A percentile compares a stretch with the other conserved stretches of the same genome.
Evolutionary conservation across 129 eudicot genomes (phyloP).

Genomic region (Chrysanthemum seticuspe): DNA sequence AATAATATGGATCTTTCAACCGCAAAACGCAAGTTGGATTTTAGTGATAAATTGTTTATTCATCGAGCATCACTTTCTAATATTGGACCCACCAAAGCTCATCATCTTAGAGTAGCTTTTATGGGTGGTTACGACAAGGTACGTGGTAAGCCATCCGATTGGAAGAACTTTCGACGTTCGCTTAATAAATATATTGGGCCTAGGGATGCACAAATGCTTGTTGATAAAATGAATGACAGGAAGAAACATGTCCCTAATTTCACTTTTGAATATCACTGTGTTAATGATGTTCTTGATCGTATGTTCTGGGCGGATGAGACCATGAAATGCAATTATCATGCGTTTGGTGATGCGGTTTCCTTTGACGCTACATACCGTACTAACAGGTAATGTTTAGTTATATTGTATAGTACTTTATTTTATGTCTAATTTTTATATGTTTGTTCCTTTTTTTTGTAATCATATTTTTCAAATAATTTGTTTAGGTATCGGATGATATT

Average conservation of each 20-base stretch:
- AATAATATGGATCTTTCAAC: too few species aligned
- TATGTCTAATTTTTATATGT: too few species aligned
- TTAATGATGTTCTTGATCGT: neutral
- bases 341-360: neutral
- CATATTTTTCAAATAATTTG: too few species aligned
- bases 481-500: neutral
- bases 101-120: too few species aligned
- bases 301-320: constrained; percentile 6
- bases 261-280: neutral
- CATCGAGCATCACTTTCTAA: too few species aligned
- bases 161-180: neutral
- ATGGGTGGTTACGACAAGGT: neutral
- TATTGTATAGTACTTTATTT: too few species aligned
- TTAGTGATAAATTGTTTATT: too few species aligned
- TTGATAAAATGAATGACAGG: neutral
- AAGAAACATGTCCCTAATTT: neutral
- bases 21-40: too few species aligned
- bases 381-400: neutral
- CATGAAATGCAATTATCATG: neutral
- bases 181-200: neutral
- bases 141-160: neutral
- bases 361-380: neutral
- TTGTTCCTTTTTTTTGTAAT: too few species aligned
- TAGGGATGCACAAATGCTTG: neutral
- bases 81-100: too few species aligned